Evolutionary conservation across 257 asterid genomes (phyloP), one percentile per base, ranked within the genome.

Genomic region (Ligustrum vulgare): DNA sequence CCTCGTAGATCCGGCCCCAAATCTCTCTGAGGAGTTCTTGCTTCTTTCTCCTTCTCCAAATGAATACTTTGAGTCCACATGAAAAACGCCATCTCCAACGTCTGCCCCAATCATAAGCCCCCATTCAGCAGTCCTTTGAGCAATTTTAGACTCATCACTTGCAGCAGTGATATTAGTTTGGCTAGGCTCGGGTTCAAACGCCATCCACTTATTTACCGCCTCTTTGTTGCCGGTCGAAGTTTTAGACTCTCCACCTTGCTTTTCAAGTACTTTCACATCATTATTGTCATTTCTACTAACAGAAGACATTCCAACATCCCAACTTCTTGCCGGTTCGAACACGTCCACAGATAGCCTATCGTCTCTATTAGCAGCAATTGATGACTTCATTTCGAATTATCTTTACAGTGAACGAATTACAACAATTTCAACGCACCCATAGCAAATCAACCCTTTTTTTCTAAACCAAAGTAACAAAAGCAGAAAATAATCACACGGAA

Each of bases 51-150:
- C 90, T 25, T 81, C 94, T 58, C 74, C 88, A 67, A 80, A 74
- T 23, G 87, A 84, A 72, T 62, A 80, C 22, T 77, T 65, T 22
- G 78, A 73, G 5, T 80, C 70, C 36, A 2, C 39, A 1, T 84
- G 93, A 75, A 90, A 93, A 80, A 92, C 90, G 32, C 91, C 89
- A 16, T 77, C 91, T 70, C 87, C 85, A 33, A 79, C 87, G 78
- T 88, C 96, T 67, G 92, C 90, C 81, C 84, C 81, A 67, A 91
- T 88, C 83, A 65, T 71, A 31, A 94, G 81, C 67, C 97, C 97
- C 98, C 96, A 93, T 78, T 88, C 97, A 13, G 98, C 92, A 70
- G 91, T 78, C 77, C 97, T 89, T 82, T 87, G 84, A 43, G 86
- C 86, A 78, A 93, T 86, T 69, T 43, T 86, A 20, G 84, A 84